These are phyloP conservation scores for Fereydounia khargensis DNA, from an alignment of 1,284 basidiomycete genomes.

Conservation along the genomic window DNA sequence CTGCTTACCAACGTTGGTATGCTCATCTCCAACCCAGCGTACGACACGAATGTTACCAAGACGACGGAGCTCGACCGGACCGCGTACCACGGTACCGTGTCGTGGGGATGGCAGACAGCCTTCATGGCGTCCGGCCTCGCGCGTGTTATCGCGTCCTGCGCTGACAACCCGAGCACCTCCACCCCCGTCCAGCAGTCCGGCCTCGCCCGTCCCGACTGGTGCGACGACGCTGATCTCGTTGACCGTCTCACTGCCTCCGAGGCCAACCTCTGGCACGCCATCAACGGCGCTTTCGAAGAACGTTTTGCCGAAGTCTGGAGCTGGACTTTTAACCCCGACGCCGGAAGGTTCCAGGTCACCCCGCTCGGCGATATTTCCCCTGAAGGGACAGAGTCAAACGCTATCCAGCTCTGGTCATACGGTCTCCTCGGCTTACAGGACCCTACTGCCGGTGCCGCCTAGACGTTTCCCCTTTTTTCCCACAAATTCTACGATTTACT, in stretches of 20 bases:
- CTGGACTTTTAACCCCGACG: slow-evolving; percentile 20
- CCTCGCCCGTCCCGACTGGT: slow-evolving; percentile 56
- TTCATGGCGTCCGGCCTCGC: slow-evolving; percentile 61
- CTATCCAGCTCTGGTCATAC: slow-evolving; percentile 59
- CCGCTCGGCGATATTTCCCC: slow-evolving; percentile 28
- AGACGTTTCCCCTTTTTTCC: too few species aligned
- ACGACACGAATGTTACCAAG: slow-evolving; percentile 58
- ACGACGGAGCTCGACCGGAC: slow-evolving; percentile 58
- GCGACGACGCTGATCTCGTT: slow-evolving; percentile 56
- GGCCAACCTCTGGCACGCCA: slow-evolving; percentile 59
- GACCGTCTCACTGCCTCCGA: slow-evolving; percentile 56
- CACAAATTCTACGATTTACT: too few species aligned
- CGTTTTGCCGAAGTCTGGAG: slow-evolving; percentile 29
- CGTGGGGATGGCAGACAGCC: slow-evolving; percentile 61
- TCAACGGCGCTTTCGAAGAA: slow-evolving; percentile 55
- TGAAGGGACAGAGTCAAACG: slow-evolving; percentile 59
- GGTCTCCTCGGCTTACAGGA: slow-evolving; percentile 57
- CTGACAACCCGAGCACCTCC: slow-evolving; percentile 23
- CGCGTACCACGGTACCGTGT: slow-evolving; percentile 61
- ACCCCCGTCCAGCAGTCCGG: slow-evolving; percentile 22
- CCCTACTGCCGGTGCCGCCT: slow-evolving; percentile 15
- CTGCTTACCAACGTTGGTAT: slow-evolving; percentile 61
- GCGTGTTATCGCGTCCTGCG: slow-evolving; percentile 59
- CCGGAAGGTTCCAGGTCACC: slow-evolving; percentile 11
- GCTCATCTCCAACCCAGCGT: slow-evolving; percentile 61